Evolutionary conservation across 2,329 filamentous ascomycete genomes (phyloP), one percentile per base, ranked within the genome.

Genomic region (Chalaropsis thielavioides): DNA sequence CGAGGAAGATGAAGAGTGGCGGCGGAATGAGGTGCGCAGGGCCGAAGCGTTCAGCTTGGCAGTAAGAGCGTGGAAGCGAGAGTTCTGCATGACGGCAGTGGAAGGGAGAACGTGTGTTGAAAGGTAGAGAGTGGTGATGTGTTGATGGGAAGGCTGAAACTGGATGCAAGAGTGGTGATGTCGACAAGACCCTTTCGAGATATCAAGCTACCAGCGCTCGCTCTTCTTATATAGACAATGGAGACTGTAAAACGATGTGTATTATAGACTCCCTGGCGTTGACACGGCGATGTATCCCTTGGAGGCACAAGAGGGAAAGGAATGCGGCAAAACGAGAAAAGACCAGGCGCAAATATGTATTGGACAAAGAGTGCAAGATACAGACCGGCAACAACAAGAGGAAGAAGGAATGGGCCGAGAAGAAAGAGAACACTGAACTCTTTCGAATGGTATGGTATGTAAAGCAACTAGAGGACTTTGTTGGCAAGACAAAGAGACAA

Each of bases 21-120:
- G 80, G 67, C 81, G 80, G 72, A 83, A 76, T 10, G 80, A 81
- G 60, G 77, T 78, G 68, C 80, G 79, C 60, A 84, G 72, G 49
- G 64, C 49, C 62, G 72, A 73, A n/a, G 77, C 74, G 11, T 78
- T 78, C 74, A 83, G 79, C 75, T 80, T 80, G 65, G 76, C 73
- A 65, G 78, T 74, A 72, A 82, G 76, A 67, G 74, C 72, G 67
- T 81, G 76, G 74, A 82, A 78, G 70, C 78, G 78, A 8, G 78
- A 75, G 58, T 75, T 70, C 69, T 79, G 76, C 79, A 80, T 80
- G 49, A 70, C 76, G 72, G 67, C 63, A 56, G 62, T 67, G 65
- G 24, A 2, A 17, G 22, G 15, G 10, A 38, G 19, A 5, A 15
- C 49, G 31, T 56, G 19, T 15, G 10, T 22, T 38, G 19, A 17